phyloP scores from a whole-genome alignment of 2,329 filamentous ascomycete genomes.

The Lasiodiplodia theobromae region DNA sequence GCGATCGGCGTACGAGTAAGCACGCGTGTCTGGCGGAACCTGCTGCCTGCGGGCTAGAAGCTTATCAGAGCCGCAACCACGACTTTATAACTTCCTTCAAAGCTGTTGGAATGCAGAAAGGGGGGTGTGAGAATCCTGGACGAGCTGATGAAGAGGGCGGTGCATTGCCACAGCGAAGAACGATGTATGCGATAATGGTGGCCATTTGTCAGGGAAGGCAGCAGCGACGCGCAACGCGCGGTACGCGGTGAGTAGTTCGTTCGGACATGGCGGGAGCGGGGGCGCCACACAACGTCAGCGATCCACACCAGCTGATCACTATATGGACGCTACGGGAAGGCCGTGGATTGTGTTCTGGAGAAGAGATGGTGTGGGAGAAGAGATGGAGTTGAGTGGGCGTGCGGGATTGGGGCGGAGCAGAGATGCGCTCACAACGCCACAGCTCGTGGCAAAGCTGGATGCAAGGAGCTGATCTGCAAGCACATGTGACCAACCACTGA shows the following conservation, averaged over 20 bases:
- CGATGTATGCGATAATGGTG: not conserved
- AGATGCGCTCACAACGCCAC: not conserved
- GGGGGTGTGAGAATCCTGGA: not conserved
- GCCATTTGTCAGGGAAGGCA: slow-evolving; percentile 9
- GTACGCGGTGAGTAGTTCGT: not conserved
- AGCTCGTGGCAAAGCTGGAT: not conserved
- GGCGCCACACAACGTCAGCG: not conserved
- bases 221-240: slow-evolving; percentile 1
- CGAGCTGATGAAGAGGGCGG: slow-evolving; percentile 3
- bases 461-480: not conserved
- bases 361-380: not conserved
- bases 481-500: not conserved
- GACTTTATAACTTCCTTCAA: too few species aligned
- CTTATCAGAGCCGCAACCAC: not conserved
- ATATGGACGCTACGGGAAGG: not conserved
- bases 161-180: not conserved
- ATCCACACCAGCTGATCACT: not conserved
- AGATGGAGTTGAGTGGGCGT: not conserved
- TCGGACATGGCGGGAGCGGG: not conserved
- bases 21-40: not conserved
- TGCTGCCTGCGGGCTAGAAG: not conserved
- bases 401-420: not conserved
- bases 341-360: not conserved
- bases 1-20: slow-evolving; percentile 11
- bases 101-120: not conserved